Conservation (phyloP, 2,329 filamentous ascomycete species). For the Cercospora zeae-maydis region DNA sequence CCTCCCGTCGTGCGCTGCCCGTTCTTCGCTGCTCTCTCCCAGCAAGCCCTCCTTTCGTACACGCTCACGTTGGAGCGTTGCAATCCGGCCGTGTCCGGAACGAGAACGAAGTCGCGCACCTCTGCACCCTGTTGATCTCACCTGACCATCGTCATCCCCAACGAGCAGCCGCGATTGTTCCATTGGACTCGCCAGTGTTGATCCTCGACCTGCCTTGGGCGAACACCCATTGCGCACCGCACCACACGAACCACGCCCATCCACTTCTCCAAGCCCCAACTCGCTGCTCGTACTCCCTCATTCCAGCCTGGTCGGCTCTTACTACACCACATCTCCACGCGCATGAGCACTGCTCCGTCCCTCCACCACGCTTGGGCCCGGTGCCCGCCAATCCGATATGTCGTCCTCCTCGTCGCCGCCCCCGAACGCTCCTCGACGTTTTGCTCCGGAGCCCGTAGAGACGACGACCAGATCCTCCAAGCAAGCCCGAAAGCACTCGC, state of each 20-base stretch:
- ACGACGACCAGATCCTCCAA: conserved; percentile 23
- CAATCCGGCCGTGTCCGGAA: background rate
- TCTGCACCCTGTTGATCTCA: conserved; percentile 1
- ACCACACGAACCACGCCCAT: background rate
- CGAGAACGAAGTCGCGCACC: background rate
- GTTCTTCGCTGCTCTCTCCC: background rate
- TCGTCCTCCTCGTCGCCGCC: conserved; percentile 11
- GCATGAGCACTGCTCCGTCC: conserved; percentile 24
- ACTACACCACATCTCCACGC: conserved; percentile 13
- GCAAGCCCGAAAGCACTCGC: conserved; percentile 6
- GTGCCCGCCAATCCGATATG: conserved; percentile 20
- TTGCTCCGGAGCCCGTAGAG: conserved; percentile 34
- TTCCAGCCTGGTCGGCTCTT: conserved; percentile 32
- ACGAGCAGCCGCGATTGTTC: conserved; percentile 12
- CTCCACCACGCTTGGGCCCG: conserved; percentile 19
- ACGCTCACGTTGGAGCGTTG: background rate
- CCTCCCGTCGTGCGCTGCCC: background rate
- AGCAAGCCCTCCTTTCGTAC: background rate
- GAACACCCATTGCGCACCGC: background rate
- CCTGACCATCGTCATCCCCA: conserved; percentile 10
- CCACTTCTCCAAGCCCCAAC: background rate
- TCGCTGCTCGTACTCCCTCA: background rate
- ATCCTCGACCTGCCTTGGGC: background rate
- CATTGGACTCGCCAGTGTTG: conserved; percentile 2
- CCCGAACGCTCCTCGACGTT: conserved; percentile 23